Evolutionary conservation across 495 filamentous ascomycete species (phyloP), one percentile per base, ranked within the genome.

Genomic region (Podospora pseudocomata): DNA sequence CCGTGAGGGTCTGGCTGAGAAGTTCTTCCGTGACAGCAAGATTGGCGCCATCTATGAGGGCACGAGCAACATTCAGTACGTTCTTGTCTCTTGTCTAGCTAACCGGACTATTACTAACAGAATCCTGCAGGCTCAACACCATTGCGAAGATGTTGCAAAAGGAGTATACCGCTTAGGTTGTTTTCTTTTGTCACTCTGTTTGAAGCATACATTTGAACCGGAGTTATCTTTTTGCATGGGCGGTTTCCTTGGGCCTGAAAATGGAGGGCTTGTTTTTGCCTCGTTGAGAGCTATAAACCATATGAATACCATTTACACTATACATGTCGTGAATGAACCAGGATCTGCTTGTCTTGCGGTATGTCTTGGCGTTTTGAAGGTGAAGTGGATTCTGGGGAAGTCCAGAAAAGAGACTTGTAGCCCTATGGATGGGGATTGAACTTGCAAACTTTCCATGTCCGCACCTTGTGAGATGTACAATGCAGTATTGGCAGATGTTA

Each of bases 31-130:
- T 26, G 95, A 99, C 78, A 94, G 91, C 83, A 99, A 97, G 88
- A 99, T 99, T 76, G 95, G 95, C 2, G 93, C 92, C 59, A 98
- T 99, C 71, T 98, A 99, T 81, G 95, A 99, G 84, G 95, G 95
- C 56, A 96, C 93, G 65, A 86, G 84, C 76, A 87, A 87, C 73
- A 87, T 87, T 61, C 85, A 87, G 83, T 84, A 79, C 75, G 82
- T 75, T 53, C 16, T 19, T 32, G 13, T 18, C 18, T 2, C 0
- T 28, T 55, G 20, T 19, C 55, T 58, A 39, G 18, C 15, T 5
- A 54, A 5, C 54, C 44, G 5, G 2, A 3, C 23, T 39, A 26
- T n/a, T 65, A 71, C 81, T 74, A 92, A 91, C 75, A 56, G 88
- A 88, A 19, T 55, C 27, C 16, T 89, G 88, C 64, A 94, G 96